Base-by-base conservation (phyloP, 148 eudicot species). In the Oxyria digyna region DNA sequence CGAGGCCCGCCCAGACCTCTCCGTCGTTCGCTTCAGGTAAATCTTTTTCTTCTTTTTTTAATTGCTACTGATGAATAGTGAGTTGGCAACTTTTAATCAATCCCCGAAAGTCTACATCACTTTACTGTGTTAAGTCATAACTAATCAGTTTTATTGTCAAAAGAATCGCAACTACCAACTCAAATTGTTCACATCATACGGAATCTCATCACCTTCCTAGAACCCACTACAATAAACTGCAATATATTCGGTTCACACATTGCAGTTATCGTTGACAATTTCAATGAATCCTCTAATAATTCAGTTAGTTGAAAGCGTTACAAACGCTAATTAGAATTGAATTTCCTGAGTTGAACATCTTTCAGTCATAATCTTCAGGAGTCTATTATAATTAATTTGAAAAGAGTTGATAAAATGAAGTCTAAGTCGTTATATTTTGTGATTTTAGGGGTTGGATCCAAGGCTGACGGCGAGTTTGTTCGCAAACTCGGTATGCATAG, bases 1-100 rank as follows among this genome's bases (percentile, higher is more conserved):
- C 83, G 95, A 1, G 98, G 98, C 4, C 98, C 96, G 0, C 91
- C 98, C 0, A 81, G 98, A 10, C 98, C 98, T 26, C 91, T 93
- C 62, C 89, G 98, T 8, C 95, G 98, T 67, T 84, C 87, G 21
- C 71, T 93, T 8, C 98, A 93, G 98, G 98, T 92, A 73, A 50
- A 27, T 59, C 42, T 23, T 67, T 67, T 43, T 20, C 0, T 67
- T 66, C n/a, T 15, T 15, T 42, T 21, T 11, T 41, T 37, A 2
- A 10, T n/a, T 59, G 38, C 37, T 59, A 59, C 20, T 59, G 33
- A 31, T 15, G 1, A 29, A 59, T 31, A 14, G 37, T 59, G 65
- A 59, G 65, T 31, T 59, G 65, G 65, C 65, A 59, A 59, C 38
- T 27, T 38, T 38, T 38, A 59, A 12, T 59, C 37, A 31, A 35